Evolutionary conservation across 257 asterid genomes (phyloP).

Genomic region (Coffea eugenioides): DNA sequence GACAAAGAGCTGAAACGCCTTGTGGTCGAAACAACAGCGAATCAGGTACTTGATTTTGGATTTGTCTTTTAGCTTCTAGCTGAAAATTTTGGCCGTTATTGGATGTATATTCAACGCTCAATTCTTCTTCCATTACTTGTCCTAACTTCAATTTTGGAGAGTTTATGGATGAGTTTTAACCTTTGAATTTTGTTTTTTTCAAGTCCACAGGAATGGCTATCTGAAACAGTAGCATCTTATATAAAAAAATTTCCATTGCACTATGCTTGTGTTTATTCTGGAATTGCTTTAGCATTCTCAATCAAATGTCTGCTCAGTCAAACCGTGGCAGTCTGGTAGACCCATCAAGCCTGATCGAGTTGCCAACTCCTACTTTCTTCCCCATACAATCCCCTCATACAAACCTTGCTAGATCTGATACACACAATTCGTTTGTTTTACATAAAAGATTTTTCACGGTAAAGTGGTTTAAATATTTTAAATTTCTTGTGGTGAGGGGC

Average conservation of each 20-base stretch:
- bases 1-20: conserved; percentile 67
- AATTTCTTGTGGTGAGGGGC: neutral
- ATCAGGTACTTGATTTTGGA: conserved; percentile 47
- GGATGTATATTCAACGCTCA: no score
- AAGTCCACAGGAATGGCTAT: neutral
- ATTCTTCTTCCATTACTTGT: neutral
- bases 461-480: neutral
- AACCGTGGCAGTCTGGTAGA: neutral
- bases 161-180: neutral
- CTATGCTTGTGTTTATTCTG: neutral
- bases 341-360: neutral
- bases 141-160: neutral
- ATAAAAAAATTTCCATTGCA: neutral
- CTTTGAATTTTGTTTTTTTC: neutral
- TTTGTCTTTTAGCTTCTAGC: neutral
- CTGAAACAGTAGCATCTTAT: neutral
- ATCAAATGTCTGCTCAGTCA: neutral
- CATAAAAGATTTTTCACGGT: neutral
- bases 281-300: neutral
- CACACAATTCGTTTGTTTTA: neutral
- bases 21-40: conserved; percentile 67
- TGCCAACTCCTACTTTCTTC: neutral
- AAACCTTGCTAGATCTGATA: neutral
- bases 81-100: neutral
- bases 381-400: neutral